These are phyloP conservation scores for Colletotrichum sp. DNA, from an alignment of 2,329 filamentous ascomycete species.

Conservation along the genomic window DNA sequence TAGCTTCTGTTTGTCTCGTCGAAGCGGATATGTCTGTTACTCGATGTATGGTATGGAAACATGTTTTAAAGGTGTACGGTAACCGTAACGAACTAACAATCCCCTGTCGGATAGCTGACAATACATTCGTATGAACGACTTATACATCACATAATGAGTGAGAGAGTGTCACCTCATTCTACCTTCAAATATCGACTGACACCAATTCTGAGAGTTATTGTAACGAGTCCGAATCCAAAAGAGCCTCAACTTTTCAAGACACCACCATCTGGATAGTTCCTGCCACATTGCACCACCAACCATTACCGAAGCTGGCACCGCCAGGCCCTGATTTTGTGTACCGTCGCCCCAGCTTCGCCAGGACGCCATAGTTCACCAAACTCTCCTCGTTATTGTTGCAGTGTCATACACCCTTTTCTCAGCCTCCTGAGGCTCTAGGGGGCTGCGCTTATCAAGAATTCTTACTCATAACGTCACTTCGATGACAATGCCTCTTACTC, in stretches of 20 bases:
- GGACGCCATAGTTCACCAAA: not conserved
- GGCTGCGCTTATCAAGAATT: not conserved
- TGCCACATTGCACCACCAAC: not conserved
- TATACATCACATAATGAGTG: not conserved
- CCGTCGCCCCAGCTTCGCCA: not conserved
- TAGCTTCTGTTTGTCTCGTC: not conserved
- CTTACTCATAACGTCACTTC: not conserved
- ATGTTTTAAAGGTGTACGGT: not conserved
- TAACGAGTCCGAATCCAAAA: not conserved
- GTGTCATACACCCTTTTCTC: not conserved
- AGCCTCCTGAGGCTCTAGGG: not conserved
- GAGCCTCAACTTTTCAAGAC: not conserved
- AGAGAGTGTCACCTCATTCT: not conserved
- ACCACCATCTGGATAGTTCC: not conserved
- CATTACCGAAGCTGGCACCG: not conserved
- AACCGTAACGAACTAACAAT: not conserved
- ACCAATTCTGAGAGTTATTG: not conserved
- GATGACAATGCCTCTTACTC: not conserved
- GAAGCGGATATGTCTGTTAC: not conserved
- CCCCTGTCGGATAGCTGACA: not conserved
- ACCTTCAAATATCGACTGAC: not conserved
- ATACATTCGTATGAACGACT: not conserved
- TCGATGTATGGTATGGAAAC: not conserved
- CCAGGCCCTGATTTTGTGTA: not conserved
- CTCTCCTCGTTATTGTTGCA: not conserved